Base-by-base conservation (phyloP, 176 grass and related monocot species). In the Puccinellia tenuiflora region DNA sequence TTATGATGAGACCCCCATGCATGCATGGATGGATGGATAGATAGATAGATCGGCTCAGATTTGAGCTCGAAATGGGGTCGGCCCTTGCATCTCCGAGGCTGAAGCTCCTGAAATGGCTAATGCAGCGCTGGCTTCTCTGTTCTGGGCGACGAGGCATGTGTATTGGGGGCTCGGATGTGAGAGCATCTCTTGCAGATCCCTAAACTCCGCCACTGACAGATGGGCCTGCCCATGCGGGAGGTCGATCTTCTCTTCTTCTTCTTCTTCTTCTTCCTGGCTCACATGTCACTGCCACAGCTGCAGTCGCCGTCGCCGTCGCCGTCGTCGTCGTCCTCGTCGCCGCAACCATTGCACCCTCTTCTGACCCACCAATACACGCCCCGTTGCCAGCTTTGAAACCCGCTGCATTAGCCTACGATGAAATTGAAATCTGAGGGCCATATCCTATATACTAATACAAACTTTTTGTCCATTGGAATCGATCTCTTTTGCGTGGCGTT, bases 381-480 rank as follows among this genome's bases (percentile, higher is more conserved):
- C 43, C 3, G 24, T 78, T 89, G 52, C 88, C 83, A 77, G 78
- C 62, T 37, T 72, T 53, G 78, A 43, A 71, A 40, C 31, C 50
- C 9, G 31, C 83, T 33, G 71, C 83, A 71, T 77, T 63, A 69
- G 53, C 52, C 33, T 85, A 5, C 16, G 52, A 77, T 52, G 82
- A 57, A 34, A 85, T 21, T 52, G 56, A 65, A 84, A 84, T 52
- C 60, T 76, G 87, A 85, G 82, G 86, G 60, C 48, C 68, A 76
- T 77, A 10, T 70, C 40, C 68, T 59, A 76, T 77, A 7, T 70
- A 43, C 24, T 40, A 43, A 38, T 22, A 3, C 38, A 6, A 5
- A 57, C 5, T 40, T 57, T 57, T 26, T 42, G 62, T 47, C 38
- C 3, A 6, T 52, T 67, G 46, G 46, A 71, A 50, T 29, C 16